phyloP scores from a whole-genome alignment of 345 rosid genomes.

The Aethionema arabicum region DNA sequence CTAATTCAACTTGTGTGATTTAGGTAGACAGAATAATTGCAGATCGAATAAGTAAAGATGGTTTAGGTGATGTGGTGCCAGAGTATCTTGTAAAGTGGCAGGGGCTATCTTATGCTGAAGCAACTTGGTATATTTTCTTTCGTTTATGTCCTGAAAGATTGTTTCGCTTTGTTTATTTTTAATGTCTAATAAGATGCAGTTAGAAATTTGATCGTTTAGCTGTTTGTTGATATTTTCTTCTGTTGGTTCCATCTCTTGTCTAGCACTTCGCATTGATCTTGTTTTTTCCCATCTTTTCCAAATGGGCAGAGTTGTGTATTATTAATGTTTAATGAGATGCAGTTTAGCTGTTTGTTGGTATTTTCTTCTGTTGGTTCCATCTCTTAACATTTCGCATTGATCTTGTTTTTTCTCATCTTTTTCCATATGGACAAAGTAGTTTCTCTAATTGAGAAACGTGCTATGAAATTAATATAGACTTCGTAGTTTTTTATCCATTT shows the following conservation, averaged over 20 bases:
- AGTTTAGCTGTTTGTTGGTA: constrained; percentile 14
- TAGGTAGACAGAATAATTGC: constrained; percentile 93
- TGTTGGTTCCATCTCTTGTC: constrained; percentile 9
- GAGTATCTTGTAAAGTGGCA: constrained; percentile 99
- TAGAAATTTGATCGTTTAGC: constrained; percentile 6
- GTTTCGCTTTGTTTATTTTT: neutral
- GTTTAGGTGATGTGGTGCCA: constrained; percentile 65
- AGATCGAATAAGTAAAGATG: constrained; percentile 80
- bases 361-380: constrained; percentile 2
- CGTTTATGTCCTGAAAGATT: constrained; percentile 3
- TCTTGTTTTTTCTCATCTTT: constrained; percentile 9
- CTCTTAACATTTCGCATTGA: constrained; percentile 10
- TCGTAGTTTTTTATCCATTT: constrained; percentile 8
- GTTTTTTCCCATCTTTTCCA: constrained; percentile 2
- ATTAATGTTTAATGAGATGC: constrained; percentile 4
- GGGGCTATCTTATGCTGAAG: constrained; percentile 99
- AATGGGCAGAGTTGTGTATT: constrained; percentile 8
- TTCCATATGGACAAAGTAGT: constrained; percentile 13
- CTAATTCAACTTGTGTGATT: constrained; percentile 32
- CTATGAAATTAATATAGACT: constrained; percentile 3
- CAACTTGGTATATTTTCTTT: constrained; percentile 70
- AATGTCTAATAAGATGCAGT: constrained; percentile 2
- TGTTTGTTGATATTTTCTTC: constrained; percentile 7
- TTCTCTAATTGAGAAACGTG: constrained; percentile 15
- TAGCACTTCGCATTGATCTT: constrained; percentile 11